phyloP scores from a whole-genome alignment of 106 monocot genomes.

The Dendrobium huoshanense region DNA sequence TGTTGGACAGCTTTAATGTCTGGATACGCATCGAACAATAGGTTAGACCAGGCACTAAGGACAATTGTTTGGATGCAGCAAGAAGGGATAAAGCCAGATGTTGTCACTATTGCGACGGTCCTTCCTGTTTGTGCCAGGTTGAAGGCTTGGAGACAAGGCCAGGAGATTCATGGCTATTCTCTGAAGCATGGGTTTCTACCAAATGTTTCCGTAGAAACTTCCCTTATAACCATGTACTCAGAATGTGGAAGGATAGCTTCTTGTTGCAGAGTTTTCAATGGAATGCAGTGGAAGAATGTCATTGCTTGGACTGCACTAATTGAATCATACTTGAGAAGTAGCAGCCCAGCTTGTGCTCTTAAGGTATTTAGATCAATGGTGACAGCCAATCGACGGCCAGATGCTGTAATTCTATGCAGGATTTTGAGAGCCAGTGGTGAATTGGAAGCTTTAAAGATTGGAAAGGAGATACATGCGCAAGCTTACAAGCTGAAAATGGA shows the following conservation, averaged over 20 bases:
- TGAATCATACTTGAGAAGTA: slow-evolving; percentile 65
- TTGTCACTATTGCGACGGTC: slow-evolving; percentile 58
- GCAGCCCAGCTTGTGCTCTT: slow-evolving; percentile 30
- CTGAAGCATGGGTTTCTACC: slow-evolving; percentile 61
- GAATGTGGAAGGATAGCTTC: slow-evolving; percentile 43
- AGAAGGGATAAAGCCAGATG: slow-evolving; percentile 75
- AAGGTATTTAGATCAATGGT: slow-evolving; percentile 59
- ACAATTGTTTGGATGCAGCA: slow-evolving; percentile 87
- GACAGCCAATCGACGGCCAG: slow-evolving; percentile 33
- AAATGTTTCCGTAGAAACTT: slow-evolving; percentile 68
- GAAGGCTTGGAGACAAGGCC: slow-evolving; percentile 60
- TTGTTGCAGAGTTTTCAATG: slow-evolving; percentile 54
- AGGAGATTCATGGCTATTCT: slow-evolving; percentile 68
- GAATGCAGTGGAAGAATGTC: slow-evolving; percentile 53
- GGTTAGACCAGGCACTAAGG: slow-evolving; percentile 70
- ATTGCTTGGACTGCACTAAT: slow-evolving; percentile 85
- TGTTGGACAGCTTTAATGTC: slow-evolving; percentile 90
- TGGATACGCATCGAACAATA: slow-evolving; percentile 73
- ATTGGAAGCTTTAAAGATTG: slow-evolving; percentile 40
- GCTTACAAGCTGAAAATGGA: slow-evolving; percentile 39
- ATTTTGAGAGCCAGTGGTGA: slow-evolving; percentile 39
- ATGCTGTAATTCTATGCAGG: slow-evolving; percentile 52
- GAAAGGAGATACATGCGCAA: slow-evolving; percentile 76
- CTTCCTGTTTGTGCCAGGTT: slow-evolving; percentile 57
- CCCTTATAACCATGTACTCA: slow-evolving; percentile 68